Base-by-base conservation (phyloP, 768 basidiomycete species). In the Xerocomellus chrysenteron region DNA sequence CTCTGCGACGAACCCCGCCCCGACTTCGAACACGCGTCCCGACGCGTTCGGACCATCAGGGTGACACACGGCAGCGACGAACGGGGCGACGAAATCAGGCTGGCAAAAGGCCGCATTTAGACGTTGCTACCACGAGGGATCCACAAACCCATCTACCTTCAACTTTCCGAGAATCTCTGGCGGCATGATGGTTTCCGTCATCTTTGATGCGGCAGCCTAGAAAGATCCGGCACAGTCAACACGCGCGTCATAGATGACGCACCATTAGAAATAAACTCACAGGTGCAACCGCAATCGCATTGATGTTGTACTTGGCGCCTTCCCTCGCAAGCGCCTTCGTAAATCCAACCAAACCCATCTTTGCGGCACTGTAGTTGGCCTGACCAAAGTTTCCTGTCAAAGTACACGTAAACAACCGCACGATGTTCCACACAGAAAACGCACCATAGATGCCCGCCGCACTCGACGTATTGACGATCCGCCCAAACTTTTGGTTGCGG, bases 341-440 rank as follows among this genome's bases (percentile, higher is more conserved):
- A 74, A 98, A 97, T 0, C 79, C 88, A 49, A 98, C 80, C 36
- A 99, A 82, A 61, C 88, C 94, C 92, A 97, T 95, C 81, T 99
- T 98, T 2, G 95, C 96, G 2, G 96, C 93, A 46, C 94, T 94
- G 73, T 98, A 99, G 73, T 98, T 99, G 13, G 94, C 87, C 74
- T 98, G 95, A 11, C 97, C 97, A 68, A 96, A 91, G 77, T 96
- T 98, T 9, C 94, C 90, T 92, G 58, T 36, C 11, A 35, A 11
- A 2, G 41, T 16, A 36, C 41, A 39, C 41, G 13, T 16, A 14
- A 41, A 6, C 30, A 13, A 36, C 33, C 35, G 14, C 30, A 16
- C n/a, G 10, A 21, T 1, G 19, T 8, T 6, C 11, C 16, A n/a
- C 30, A n/a, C 19, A 32, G 9, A 19, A 44, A 3, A 69, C 82